These are phyloP conservation scores for Jamesozyma spencerorum DNA, from an alignment of 805 yeast species.

Conservation along the genomic window DNA sequence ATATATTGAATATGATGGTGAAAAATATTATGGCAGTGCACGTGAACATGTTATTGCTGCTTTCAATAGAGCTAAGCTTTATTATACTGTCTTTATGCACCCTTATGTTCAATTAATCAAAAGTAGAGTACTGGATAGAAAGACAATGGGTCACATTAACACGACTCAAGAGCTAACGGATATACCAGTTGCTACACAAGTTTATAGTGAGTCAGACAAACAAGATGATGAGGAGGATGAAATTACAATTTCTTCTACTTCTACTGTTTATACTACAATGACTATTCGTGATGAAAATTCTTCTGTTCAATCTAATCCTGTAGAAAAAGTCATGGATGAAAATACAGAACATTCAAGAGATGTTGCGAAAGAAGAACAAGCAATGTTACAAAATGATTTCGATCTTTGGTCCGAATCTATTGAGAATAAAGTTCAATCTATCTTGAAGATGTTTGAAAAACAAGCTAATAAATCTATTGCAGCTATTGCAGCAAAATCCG, in stretches of 20 bases:
- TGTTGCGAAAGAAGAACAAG: constrained; percentile 16
- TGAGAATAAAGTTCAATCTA: constrained; percentile 32
- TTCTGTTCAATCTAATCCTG: neutral
- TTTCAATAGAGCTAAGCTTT: constrained; percentile 4
- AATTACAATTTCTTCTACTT: constrained; percentile 6
- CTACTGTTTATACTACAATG: constrained; percentile 6
- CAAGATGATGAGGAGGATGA: constrained; percentile 7
- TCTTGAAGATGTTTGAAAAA: constrained; percentile 32
- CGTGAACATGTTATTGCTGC: neutral
- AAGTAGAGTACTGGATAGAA: neutral
- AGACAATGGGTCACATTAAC: neutral
- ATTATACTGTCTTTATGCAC: constrained; percentile 8
- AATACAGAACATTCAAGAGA: constrained; percentile 6
- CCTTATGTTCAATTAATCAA: constrained; percentile 5
- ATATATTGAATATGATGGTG: neutral
- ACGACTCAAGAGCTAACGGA: too few species aligned
- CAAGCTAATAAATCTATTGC: constrained; percentile 30
- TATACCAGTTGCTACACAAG: neutral
- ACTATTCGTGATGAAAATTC: constrained; percentile 1
- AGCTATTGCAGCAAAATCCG: constrained; percentile 20
- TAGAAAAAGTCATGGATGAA: constrained; percentile 3
- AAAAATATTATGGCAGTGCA: neutral
- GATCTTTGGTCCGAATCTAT: constrained; percentile 31
- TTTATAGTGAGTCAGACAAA: constrained; percentile 1
- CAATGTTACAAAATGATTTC: constrained; percentile 30